Conservation (phyloP, 345 rosid species). For the Hypericum perforatum region DNA sequence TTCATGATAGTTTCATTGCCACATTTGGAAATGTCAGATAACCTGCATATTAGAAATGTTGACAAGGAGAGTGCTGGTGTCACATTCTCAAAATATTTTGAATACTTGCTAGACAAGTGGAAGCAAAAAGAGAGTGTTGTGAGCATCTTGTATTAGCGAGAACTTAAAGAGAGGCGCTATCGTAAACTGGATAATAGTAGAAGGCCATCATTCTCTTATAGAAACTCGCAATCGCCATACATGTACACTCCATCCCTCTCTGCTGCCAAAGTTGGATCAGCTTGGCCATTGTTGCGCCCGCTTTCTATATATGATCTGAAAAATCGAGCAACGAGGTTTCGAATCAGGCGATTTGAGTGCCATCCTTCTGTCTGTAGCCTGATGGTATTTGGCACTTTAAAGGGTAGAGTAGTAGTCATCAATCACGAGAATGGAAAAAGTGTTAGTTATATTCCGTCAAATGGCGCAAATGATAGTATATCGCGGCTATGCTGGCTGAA, state of each 20-base stretch:
- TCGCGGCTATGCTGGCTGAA: conserved; percentile 55
- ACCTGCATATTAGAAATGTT: conserved; percentile 20
- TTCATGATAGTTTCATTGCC: conserved; percentile 40
- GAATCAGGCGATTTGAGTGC: conserved; percentile 54
- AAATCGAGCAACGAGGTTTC: conserved; percentile 29
- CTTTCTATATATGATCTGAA: conserved; percentile 21
- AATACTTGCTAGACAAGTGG: conserved; percentile 34
- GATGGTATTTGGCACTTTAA: conserved; percentile 52
- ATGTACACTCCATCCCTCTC: conserved; percentile 37
- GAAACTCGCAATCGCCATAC: conserved; percentile 23
- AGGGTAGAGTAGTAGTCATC: conserved; percentile 39
- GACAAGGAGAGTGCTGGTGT: conserved; percentile 33
- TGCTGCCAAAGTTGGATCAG: conserved; percentile 40
- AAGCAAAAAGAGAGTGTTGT: conserved; percentile 28
- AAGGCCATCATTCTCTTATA: conserved; percentile 13
- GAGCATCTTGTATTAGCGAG: conserved; percentile 34
- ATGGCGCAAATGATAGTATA: conserved; percentile 29
- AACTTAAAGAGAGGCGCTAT: conserved; percentile 24
- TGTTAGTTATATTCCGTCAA: conserved; percentile 30
- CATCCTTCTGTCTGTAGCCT: conserved; percentile 38
- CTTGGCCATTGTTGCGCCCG: conserved; percentile 36
- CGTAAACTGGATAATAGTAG: conserved; percentile 20
- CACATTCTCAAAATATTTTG: conserved; percentile 29
- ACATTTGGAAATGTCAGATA: conserved; percentile 35
- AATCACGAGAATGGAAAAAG: conserved; percentile 43